A percentile compares a stretch with the other conserved stretches of the same genome.
Evolutionary conservation across 192 early-diverging fungal genomes (phyloP).

Genomic region (Entomortierella beljakovae): DNA sequence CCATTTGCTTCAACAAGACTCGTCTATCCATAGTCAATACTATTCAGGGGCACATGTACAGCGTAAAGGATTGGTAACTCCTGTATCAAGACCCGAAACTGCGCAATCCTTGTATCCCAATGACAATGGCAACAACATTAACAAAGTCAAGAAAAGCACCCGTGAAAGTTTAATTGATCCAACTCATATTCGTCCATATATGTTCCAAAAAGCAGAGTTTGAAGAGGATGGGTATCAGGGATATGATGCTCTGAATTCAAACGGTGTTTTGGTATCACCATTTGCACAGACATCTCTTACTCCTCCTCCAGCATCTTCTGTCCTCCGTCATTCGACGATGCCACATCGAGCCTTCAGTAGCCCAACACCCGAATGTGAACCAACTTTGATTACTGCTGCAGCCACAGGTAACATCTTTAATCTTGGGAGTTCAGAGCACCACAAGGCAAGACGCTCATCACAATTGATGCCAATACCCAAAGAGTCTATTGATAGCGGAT

Average conservation of each 20-base stretch:
- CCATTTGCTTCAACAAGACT: slow-evolving; percentile 11
- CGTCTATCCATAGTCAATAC: background rate
- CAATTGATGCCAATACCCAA: slow-evolving; percentile 28
- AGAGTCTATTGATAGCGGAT: slow-evolving; percentile 30
- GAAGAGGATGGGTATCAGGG: slow-evolving; percentile 5
- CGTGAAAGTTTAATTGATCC: slow-evolving; percentile 50
- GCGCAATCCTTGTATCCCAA: slow-evolving; percentile 24
- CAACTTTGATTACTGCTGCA: slow-evolving; percentile 7
- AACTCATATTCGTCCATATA: background rate
- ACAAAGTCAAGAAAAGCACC: background rate
- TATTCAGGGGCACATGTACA: background rate
- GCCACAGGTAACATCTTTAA: background rate
- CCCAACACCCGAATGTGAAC: slow-evolving; percentile 9
- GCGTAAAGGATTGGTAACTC: slow-evolving; percentile 27
- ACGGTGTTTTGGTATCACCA: background rate
- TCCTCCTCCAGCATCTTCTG: slow-evolving; percentile 33
- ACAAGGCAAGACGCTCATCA: slow-evolving; percentile 20
- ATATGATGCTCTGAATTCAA: background rate
- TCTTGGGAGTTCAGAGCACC: background rate
- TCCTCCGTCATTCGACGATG: slow-evolving; percentile 23
- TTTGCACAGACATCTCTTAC: slow-evolving; percentile 30
- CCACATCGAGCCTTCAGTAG: slow-evolving; percentile 13
- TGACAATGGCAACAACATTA: background rate
- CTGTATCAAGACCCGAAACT: slow-evolving; percentile 25
- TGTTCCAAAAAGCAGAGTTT: slow-evolving; percentile 5